A percentile compares a stretch with the other conserved stretches of the same genome.
Conservation (phyloP, 2,329 filamentous ascomycete genomes). For the Beauveria australis region DNA sequence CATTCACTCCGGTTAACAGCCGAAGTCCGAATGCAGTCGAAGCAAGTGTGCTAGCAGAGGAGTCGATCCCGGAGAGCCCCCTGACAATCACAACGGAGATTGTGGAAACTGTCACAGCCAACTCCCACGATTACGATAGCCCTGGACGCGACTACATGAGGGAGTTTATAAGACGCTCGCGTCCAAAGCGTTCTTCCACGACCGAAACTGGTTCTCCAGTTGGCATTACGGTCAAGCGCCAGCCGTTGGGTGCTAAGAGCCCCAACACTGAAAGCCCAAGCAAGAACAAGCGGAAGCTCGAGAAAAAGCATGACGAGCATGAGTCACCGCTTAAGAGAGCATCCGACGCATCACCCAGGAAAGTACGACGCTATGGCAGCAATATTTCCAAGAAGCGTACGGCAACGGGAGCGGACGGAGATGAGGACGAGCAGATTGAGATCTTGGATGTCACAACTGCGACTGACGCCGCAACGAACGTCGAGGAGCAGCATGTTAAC, state of each 20-base stretch:
- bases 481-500: conserved; percentile 12
- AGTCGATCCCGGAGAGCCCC: conserved; percentile 3
- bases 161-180: conserved; percentile 28
- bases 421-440: neutral
- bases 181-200: conserved; percentile 20
- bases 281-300: conserved; percentile 26
- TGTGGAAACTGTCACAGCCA: neutral
- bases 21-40: neutral
- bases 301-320: conserved; percentile 15
- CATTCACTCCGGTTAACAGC: conserved; percentile 22
- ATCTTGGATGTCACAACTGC: neutral
- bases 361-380: conserved; percentile 16
- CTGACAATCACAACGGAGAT: neutral
- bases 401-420: neutral
- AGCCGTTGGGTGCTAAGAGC: conserved; percentile 26
- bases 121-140: conserved; percentile 21
- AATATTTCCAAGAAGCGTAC: neutral
- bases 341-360: conserved; percentile 19
- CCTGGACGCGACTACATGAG: conserved; percentile 27
- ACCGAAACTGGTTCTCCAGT: conserved; percentile 25
- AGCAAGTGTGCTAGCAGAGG: neutral
- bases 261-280: conserved; percentile 27
- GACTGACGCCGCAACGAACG: neutral
- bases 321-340: conserved; percentile 17
- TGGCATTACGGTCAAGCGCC: conserved; percentile 18